Evolutionary conservation across 2,329 filamentous ascomycete genomes (phyloP), one percentile per base, ranked within the genome.

Genomic region (Xylogone sp.): DNA sequence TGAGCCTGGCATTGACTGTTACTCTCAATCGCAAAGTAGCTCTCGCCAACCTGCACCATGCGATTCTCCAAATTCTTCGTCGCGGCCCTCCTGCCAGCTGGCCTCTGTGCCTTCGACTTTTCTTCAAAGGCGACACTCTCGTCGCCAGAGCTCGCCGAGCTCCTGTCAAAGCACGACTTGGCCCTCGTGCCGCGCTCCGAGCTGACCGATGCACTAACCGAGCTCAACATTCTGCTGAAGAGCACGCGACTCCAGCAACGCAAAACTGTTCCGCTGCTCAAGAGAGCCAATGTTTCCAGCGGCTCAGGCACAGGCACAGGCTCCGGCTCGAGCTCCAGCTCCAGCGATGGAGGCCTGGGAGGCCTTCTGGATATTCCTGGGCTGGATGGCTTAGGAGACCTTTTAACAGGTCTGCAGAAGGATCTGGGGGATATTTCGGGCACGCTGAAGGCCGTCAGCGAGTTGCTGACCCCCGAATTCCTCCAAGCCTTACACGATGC

Each of bases 141-240:
- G 42, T 21, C 42, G 42, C 42, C 42, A 7, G 42, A 72, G 18
- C 68, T 75, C 20, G 71, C 71, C 20, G 70, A 69, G 43, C 58
- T 71, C 43, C 60, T 75, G 42, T 68, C 68, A 43, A 75, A 68
- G 59, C 71, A 75, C 58, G 73, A 74, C 49, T 62, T 75, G 27
- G 73, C 69, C 22, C 59, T 75, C 46, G 72, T 75, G 7, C 72
- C 73, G 29, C 66, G 71, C n/a, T 72, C 70, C 44, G 71, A 75
- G 50, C 69, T 75, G 49, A 72, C 72, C n/a, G 72, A 75, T 42
- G 71, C 68, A 1, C 54, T 75, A 16, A 69, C 68, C 5, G 71
- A 75, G 58, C 67, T 75, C 49, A 75, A 69, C 42, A 59, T 59
- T 6, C 61, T 75, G 19, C 69, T 75, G 24, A 67, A 66, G 57